Conservation (phyloP, 805 yeast genomes). For the Diddensiella caesifluorescens region DNA sequence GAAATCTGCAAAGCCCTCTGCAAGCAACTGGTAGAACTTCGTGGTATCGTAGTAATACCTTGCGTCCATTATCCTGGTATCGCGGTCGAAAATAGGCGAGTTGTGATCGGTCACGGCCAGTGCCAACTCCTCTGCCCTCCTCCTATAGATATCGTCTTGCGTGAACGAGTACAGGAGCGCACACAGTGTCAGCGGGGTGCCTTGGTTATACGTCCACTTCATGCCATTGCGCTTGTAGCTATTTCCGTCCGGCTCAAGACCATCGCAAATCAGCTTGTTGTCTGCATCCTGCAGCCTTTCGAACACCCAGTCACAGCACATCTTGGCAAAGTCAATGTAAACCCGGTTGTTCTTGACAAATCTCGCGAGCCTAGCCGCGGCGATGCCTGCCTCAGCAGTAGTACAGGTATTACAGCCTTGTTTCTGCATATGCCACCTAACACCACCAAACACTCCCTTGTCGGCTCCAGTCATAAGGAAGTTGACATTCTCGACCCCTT, state of each 20-base stretch:
- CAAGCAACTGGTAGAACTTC: constrained; percentile 56
- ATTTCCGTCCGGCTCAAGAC: constrained; percentile 41
- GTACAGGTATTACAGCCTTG: constrained; percentile 60
- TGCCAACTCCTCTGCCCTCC: constrained; percentile 37
- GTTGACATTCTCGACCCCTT: constrained; percentile 52
- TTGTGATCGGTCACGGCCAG: constrained; percentile 54
- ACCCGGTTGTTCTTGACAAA: constrained; percentile 42
- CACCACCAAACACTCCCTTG: constrained; percentile 51
- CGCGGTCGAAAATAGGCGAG: constrained; percentile 58
- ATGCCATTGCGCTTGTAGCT: constrained; percentile 42
- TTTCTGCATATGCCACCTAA: constrained; percentile 61
- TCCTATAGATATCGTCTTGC: constrained; percentile 45
- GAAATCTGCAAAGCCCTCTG: constrained; percentile 67
- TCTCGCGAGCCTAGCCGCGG: constrained; percentile 51
- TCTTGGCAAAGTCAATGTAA: constrained; percentile 55
- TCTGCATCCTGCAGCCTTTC: constrained; percentile 45
- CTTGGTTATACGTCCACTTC: constrained; percentile 66
- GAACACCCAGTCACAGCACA: constrained; percentile 55
- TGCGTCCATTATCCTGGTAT: constrained; percentile 44
- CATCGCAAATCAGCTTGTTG: constrained; percentile 58
- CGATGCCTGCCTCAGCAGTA: constrained; percentile 61
- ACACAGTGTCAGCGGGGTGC: constrained; percentile 56
- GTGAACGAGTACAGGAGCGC: constrained; percentile 47
- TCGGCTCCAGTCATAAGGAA: constrained; percentile 65
- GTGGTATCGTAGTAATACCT: constrained; percentile 63